Conservation (phyloP, 2,329 filamentous ascomycete species). For the Neurospora sp. region DNA sequence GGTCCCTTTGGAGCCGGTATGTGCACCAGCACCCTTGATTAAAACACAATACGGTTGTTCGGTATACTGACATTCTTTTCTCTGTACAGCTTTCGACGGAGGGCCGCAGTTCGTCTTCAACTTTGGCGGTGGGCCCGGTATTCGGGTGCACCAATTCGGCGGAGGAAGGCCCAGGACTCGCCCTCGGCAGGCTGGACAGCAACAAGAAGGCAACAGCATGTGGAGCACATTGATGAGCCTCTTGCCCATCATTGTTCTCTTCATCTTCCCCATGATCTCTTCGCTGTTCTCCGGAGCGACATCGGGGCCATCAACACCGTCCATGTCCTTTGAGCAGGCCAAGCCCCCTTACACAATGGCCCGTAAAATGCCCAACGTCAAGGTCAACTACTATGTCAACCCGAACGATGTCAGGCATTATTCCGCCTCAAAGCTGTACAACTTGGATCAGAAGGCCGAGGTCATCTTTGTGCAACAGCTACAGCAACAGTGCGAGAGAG, state of each 20-base stretch:
- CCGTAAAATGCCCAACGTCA: constrained; percentile 59
- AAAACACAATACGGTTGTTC: neutral
- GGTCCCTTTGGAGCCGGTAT: constrained; percentile 37
- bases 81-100: constrained; percentile 50
- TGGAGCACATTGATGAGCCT: constrained; percentile 58
- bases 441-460: constrained; percentile 72
- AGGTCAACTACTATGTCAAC: constrained; percentile 78
- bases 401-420: constrained; percentile 66
- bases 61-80: constrained; percentile 1
- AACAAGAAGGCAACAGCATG: constrained; percentile 41
- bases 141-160: constrained; percentile 93
- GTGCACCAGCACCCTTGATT: neutral
- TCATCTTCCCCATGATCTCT: constrained; percentile 74
- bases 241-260: constrained; percentile 79
- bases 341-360: constrained; percentile 62
- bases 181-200: constrained; percentile 52
- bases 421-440: constrained; percentile 55
- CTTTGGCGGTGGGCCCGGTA: constrained; percentile 79
- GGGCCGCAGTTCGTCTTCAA: constrained; percentile 93
- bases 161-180: constrained; percentile 66
- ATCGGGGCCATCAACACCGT: constrained; percentile 47
- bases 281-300: constrained; percentile 57
- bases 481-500: constrained; percentile 62
- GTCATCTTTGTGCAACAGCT: constrained; percentile 58
- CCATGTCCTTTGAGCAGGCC: constrained; percentile 65